Evolutionary conservation across 768 basidiomycete species (phyloP), one percentile per base, ranked within the genome.

Genomic region (Russula ochroleuca): DNA sequence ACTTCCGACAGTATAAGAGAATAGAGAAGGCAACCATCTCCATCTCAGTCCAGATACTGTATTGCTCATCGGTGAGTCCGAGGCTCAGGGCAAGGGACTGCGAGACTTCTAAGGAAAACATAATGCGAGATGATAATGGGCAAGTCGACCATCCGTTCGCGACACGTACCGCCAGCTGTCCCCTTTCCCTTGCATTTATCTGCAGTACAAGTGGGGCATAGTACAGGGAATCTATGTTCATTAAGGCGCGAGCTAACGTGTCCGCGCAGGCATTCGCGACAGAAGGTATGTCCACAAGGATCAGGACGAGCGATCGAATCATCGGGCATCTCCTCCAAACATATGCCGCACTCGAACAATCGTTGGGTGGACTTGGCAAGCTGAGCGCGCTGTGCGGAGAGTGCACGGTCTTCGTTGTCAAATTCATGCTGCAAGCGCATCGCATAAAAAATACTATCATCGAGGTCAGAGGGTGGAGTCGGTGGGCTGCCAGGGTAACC

Each of bases 131-230:
- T 57, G 35, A 17, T 5, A 23, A 14, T 14, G 35, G 35, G 8
- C 7, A 15, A 51, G 7, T 25, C 6, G n/a, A 43, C 5, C 8
- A 15, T 35, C 31, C 53, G 60, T 8, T 17, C 10, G 17, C 25
- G 6, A 15, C 14, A 43, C 76, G 62, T 70, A 78, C 78, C 73
- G 53, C 73, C 72, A 17, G 74, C 74, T 21, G 70, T 67, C 1
- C 33, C 52, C 55, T 59, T 57, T 31, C 56, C 64, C 45, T 50
- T 62, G 19, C 70, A 62, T 15, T 66, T 69, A 41, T 72, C 69
- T 15, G 75, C 70, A 19, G 75, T 72, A 64, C 87, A 88, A 33
- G 79, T 68, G 1, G 87, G 87, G 71, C 87, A 89, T 9, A 80
- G 69, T 33, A 88, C 80, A 3, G 87, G 87, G 51, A 80, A 86